A percentile compares a stretch with the other conserved stretches of the same genome.
These are phyloP conservation scores for Flaveria bidentis DNA, from an alignment of 129 eudicot species.

Conservation along the genomic window DNA sequence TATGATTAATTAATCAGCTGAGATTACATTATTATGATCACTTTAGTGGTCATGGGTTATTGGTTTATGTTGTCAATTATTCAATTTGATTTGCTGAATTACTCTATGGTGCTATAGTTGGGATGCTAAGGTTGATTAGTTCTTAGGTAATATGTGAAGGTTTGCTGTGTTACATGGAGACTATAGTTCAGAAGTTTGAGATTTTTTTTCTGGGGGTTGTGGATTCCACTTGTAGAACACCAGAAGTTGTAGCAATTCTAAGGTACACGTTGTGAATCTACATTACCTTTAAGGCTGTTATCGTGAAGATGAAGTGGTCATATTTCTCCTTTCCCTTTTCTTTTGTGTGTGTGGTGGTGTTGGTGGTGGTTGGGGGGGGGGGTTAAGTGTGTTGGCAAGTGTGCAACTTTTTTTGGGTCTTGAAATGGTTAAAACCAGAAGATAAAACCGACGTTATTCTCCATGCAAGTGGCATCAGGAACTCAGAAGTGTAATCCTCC, in stretches of 20 bases:
- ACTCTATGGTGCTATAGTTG: background rate
- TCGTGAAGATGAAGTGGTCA: background rate
- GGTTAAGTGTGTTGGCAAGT: background rate
- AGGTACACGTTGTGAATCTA: conserved; percentile 14
- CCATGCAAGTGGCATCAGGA: background rate
- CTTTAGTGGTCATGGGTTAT: background rate
- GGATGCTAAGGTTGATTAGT: conserved; percentile 8
- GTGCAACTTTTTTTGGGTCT: background rate
- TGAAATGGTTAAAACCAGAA: background rate
- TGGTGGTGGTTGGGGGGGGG: background rate
- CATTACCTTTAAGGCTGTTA: background rate
- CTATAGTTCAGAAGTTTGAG: background rate
- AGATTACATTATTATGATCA: conserved; percentile 15
- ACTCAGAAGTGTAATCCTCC: background rate
- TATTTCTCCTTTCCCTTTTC: background rate
- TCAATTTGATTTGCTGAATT: background rate
- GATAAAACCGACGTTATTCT: background rate
- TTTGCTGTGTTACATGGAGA: background rate
- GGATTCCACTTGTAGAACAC: background rate
- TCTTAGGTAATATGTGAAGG: background rate
- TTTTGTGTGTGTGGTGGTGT: background rate
- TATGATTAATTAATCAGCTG: background rate
- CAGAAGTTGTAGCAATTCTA: background rate
- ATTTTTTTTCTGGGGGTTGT: background rate
- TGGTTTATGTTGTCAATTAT: conserved; percentile 9